These are phyloP conservation scores for Neonectria ditissima DNA, from an alignment of 2,329 filamentous ascomycete genomes.

Conservation along the genomic window DNA sequence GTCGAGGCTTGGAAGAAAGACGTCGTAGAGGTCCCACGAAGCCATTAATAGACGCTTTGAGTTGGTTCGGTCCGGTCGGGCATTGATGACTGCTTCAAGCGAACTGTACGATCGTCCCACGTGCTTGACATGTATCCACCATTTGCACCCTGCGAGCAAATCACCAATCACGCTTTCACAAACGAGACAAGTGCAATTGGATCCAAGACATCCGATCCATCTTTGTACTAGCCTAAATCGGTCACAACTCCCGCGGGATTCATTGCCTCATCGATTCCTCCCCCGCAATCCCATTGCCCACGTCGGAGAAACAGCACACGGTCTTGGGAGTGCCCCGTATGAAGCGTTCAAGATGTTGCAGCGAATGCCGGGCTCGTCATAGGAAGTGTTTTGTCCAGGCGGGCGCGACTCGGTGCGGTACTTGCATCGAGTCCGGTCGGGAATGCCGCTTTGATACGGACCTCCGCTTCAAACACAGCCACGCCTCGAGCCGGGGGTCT, in stretches of 20 bases:
- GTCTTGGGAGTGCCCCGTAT: conserved; percentile 11
- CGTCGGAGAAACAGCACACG: too few species aligned
- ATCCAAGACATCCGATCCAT: not conserved
- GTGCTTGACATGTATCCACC: not conserved
- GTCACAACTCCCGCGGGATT: conserved; percentile 6
- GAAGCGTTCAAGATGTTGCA: conserved; percentile 31
- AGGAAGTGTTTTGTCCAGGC: conserved; percentile 29
- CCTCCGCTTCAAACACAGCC: conserved; percentile 30
- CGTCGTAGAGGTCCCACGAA: too few species aligned
- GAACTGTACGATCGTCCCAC: not conserved
- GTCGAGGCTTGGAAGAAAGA: not conserved
- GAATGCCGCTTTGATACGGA: conserved; percentile 30
- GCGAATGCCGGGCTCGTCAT: conserved; percentile 24
- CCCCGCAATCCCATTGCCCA: not conserved
- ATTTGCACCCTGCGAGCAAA: not conserved
- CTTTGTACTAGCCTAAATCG: not conserved
- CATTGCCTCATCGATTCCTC: conserved; percentile 7
- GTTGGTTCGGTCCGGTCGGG: too few species aligned
- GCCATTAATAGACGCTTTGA: too few species aligned
- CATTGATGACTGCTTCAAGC: too few species aligned
- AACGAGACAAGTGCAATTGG: not conserved
- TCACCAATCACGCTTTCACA: not conserved
- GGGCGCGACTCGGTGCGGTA: conserved; percentile 20
- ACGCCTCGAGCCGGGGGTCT: conserved; percentile 1
- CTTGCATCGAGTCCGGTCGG: conserved; percentile 18